Evolutionary conservation across 345 rosid genomes (phyloP), one percentile per base, ranked within the genome.

Genomic region (Populus nigra): DNA sequence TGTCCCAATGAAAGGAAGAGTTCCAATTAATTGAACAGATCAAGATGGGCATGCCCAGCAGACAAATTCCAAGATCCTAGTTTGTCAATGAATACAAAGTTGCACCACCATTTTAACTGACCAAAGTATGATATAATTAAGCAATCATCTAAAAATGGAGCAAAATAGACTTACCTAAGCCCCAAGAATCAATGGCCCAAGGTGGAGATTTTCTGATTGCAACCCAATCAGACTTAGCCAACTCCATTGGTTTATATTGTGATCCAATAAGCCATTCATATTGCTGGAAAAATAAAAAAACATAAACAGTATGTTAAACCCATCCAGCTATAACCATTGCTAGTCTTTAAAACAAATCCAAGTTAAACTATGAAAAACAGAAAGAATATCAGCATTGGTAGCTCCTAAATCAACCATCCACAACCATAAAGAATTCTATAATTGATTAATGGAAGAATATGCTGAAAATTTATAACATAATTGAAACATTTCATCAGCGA

Each of bases 111-210:
- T 68, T 55, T 38, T 39, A 73, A 63, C 5, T 16, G 36, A 17
- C 20, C 45, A 8, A 70, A 65, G 50, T 15, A 53, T 20, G n/a
- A 22, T 57, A 22, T 43, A 18, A 29, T 41, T 61, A 45, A 20
- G 5, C 49, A 59, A 18, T 5, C 7, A 25, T 33, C 35, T 9
- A 53, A 29, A 77, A 75, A 49, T 43, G 70, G 33, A 78, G 59
- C 12, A 62, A 8, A 18, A n/a, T 23, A 70, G 73, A 79, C 89
- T 82, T 84, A 96, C 99, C 99, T 85, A 96, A 88, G 36, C 99
- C 99, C 99, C 98, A 96, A 65, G 99, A 93, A 87, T 96, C 99
- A 85, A 93, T 92, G 74, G 95, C 87, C 98, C 98, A 96, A 53
- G 98, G 90, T 11, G 99, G 97, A 84, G 97, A 94, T 83, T 93